Conservation (phyloP, 2,329 filamentous ascomycete species). For the Aureobasidium subglaciale region DNA sequence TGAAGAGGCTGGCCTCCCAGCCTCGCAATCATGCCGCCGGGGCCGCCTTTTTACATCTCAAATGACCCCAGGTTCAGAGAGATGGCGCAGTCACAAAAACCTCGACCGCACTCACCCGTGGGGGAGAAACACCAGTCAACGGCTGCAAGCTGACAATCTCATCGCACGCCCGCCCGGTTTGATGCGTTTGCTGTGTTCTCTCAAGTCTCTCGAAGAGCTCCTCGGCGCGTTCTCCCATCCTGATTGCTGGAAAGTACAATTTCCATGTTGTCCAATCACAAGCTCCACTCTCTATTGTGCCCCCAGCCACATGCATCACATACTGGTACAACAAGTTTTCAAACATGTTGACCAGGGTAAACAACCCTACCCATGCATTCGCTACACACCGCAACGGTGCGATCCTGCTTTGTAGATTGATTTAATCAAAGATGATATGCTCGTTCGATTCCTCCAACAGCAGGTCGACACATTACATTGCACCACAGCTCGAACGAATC, state of each 20-base stretch:
- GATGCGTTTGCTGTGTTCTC: neutral
- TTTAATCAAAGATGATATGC: neutral
- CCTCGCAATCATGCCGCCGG: too few species aligned
- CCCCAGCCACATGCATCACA: conserved; percentile 12
- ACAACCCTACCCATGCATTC: neutral
- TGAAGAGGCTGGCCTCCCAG: neutral
- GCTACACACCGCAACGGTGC: neutral
- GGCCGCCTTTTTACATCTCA: too few species aligned
- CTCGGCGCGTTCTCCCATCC: neutral
- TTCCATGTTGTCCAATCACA: neutral
- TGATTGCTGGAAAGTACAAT: conserved; percentile 4
- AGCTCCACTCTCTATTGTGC: neutral
- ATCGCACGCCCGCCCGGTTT: neutral
- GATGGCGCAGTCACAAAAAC: neutral
- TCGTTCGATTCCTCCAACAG: neutral
- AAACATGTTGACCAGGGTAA: neutral
- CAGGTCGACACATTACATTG: neutral
- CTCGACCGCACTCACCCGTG: neutral
- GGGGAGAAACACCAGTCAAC: neutral
- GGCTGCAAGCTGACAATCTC: neutral
- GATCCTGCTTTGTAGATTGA: neutral
- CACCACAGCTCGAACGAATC: neutral
- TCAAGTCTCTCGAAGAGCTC: neutral
- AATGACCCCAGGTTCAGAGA: neutral
- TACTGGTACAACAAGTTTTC: neutral